Conservation (phyloP, 768 basidiomycete genomes). For the Pleurotus eryngii region DNA sequence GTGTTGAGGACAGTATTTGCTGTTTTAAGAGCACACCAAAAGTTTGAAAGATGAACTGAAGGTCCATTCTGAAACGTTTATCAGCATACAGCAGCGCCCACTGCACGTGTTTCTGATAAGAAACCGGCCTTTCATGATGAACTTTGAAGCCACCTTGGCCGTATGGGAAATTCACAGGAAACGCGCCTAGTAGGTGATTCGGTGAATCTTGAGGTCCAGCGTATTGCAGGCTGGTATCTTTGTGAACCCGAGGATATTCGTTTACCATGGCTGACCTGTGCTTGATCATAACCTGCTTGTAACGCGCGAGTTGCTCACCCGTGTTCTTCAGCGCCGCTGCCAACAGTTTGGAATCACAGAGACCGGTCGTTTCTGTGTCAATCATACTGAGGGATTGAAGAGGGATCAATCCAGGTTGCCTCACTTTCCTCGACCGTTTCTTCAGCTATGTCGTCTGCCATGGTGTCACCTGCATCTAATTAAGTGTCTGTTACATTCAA, state of each 20-base stretch:
- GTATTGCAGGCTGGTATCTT: slow-evolving; percentile 11
- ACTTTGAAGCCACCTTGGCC: slow-evolving; percentile 31
- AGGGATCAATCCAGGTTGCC: slow-evolving; percentile 18
- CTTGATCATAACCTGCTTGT: not conserved
- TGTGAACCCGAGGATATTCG: slow-evolving; percentile 21
- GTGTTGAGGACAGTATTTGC: not conserved
- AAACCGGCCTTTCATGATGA: slow-evolving; percentile 8
- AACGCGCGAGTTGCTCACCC: not conserved
- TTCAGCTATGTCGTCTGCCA: not conserved
- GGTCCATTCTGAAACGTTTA: slow-evolving; percentile 23
- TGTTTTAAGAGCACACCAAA: slow-evolving; percentile 3
- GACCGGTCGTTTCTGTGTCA: slow-evolving; percentile 13
- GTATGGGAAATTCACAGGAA: slow-evolving; percentile 32
- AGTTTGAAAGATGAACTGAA: not conserved
- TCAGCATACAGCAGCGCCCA: slow-evolving; percentile 29
- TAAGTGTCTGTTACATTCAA: too few relatives aligned
- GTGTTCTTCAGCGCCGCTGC: slow-evolving; percentile 8
- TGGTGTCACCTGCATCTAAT: too few relatives aligned
- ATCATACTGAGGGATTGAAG: slow-evolving; percentile 20
- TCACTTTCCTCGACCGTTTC: not conserved
- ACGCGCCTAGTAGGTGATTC: slow-evolving; percentile 26
- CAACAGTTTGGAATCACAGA: slow-evolving; percentile 18
- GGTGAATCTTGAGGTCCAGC: slow-evolving; percentile 19
- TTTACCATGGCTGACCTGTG: slow-evolving; percentile 22
- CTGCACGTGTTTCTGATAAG: slow-evolving; percentile 23